A percentile compares a stretch with the other conserved stretches of the same genome.
These are phyloP conservation scores for Poteriospumella lacustris DNA, from an alignment of 108 stramenopile genomes.

Conservation along the genomic window DNA sequence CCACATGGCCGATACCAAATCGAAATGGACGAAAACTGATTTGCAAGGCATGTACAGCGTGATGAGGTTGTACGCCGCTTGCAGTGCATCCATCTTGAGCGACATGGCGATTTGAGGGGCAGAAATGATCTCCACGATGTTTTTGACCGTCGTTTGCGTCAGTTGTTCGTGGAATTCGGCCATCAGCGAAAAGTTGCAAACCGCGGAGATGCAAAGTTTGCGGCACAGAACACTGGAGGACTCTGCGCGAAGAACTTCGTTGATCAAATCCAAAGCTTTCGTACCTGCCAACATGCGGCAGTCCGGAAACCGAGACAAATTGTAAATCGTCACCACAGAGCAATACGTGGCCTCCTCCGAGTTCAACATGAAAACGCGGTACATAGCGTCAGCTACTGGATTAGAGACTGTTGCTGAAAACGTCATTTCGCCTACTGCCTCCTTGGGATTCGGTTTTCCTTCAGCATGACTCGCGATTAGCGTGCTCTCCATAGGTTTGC, in stretches of 20 bases:
- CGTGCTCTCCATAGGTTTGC: neutral
- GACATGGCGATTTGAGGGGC: neutral
- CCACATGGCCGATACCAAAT: neutral
- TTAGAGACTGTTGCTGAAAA: neutral
- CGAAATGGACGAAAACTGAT: neutral
- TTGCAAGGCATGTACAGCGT: neutral
- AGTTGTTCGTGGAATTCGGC: constrained; percentile 10
- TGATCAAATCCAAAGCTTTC: neutral
- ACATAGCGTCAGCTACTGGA: neutral
- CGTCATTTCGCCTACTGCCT: neutral
- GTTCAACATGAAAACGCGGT: neutral
- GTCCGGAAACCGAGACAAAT: neutral
- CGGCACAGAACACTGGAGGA: neutral
- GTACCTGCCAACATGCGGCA: neutral
- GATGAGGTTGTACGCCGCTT: neutral
- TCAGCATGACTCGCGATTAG: neutral
- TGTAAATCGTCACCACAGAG: neutral
- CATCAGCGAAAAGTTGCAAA: constrained; percentile 18
- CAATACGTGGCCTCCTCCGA: constrained; percentile 19
- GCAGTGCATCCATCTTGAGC: constrained; percentile 2
- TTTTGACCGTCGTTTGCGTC: neutral
- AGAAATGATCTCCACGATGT: neutral
- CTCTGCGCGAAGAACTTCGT: neutral
- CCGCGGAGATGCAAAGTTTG: neutral
- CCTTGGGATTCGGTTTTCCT: neutral